Percentiles rank a stretch among this genome's conserved stretches.
Evolutionary conservation across 148 eudicot genomes (phyloP).

Genomic region (Amaranthus hypochondriacus): DNA sequence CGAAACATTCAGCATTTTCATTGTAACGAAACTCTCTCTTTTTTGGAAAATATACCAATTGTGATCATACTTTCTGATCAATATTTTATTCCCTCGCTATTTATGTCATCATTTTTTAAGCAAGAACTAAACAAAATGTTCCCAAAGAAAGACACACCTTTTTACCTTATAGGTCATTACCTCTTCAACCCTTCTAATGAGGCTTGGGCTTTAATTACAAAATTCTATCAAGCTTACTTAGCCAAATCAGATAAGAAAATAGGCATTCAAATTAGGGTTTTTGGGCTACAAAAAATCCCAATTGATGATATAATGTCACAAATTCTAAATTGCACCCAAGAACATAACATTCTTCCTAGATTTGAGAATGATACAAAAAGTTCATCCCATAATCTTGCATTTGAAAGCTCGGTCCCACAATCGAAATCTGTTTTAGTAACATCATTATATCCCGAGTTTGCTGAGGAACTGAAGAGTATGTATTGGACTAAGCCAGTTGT

Average conservation of each 20-base stretch:
- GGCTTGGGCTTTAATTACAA: constrained; percentile 65
- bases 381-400: neutral
- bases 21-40: constrained; percentile 47
- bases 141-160: constrained; percentile 52
- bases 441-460: constrained; percentile 51
- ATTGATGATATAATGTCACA: constrained; percentile 49
- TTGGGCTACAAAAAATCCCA: constrained; percentile 28
- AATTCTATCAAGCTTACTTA: constrained; percentile 64
- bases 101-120: constrained; percentile 45
- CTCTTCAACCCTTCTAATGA: constrained; percentile 69
- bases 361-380: constrained; percentile 13
- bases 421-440: constrained; percentile 51
- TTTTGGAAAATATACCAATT: constrained; percentile 40
- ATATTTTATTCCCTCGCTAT: constrained; percentile 62
- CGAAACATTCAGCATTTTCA: constrained; percentile 42
- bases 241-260: constrained; percentile 56
- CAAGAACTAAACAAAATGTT: constrained; percentile 47
- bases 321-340: constrained; percentile 41
- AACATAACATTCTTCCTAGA: constrained; percentile 52
- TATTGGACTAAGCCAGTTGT: constrained; percentile 56
- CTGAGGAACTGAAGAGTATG: constrained; percentile 33
- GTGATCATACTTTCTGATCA: constrained; percentile 51
- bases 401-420: constrained; percentile 18
- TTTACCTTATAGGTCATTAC: constrained; percentile 61
- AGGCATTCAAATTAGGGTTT: constrained; percentile 71